phyloP scores from a whole-genome alignment of 1,284 basidiomycete species.

The Somion occarium region DNA sequence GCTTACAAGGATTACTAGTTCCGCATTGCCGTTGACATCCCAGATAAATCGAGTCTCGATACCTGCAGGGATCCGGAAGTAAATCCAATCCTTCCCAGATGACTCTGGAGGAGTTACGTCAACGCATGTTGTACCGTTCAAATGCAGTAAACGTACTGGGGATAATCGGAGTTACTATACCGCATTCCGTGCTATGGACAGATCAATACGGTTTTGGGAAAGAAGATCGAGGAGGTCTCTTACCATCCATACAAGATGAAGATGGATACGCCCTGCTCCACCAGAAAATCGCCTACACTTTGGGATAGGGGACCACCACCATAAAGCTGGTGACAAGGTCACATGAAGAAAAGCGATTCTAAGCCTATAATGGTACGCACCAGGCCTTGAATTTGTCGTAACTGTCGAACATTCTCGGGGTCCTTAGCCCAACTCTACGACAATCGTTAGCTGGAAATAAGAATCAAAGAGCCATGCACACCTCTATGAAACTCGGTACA shows the following conservation, averaged over 20 bases:
- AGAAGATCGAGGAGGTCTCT: background rate
- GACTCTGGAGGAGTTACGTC: background rate
- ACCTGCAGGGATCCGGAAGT: conserved; percentile 17
- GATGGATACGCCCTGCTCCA: conserved; percentile 10
- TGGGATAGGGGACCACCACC: conserved; percentile 18
- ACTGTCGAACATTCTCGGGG: conserved; percentile 1
- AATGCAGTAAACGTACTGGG: background rate
- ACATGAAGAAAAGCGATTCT: background rate
- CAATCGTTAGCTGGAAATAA: no score
- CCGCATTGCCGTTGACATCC: conserved; percentile 19
- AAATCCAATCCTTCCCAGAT: conserved; percentile 22
- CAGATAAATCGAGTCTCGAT: conserved; percentile 14
- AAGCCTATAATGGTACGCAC: no score
- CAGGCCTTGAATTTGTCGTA: conserved; percentile 11
- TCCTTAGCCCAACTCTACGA: conserved; percentile 8
- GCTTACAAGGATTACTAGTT: conserved; percentile 20
- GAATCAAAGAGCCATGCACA: no score
- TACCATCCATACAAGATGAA: conserved; percentile 16
- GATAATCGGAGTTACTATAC: conserved; percentile 1
- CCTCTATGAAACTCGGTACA: conserved; percentile 20
- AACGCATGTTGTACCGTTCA: background rate
- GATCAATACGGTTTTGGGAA: background rate
- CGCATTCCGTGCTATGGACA: conserved; percentile 10
- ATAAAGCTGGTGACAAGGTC: conserved; percentile 15
- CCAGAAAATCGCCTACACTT: conserved; percentile 13